A percentile compares a stretch with the other conserved stretches of the same genome.
These are phyloP conservation scores for Ramaria sp. DNA, from an alignment of 768 basidiomycete genomes.

Conservation along the genomic window DNA sequence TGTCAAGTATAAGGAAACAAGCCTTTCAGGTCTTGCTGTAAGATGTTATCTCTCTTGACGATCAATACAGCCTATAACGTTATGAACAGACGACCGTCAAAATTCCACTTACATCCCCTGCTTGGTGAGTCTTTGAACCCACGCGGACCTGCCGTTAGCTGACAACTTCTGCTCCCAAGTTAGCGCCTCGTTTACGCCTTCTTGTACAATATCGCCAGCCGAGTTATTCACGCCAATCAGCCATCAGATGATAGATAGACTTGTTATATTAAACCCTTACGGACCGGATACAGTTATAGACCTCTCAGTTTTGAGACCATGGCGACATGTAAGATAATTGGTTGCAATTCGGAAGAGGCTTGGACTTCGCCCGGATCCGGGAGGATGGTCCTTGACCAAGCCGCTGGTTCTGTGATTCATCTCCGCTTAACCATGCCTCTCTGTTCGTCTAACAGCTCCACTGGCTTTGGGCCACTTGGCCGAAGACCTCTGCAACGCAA, in stretches of 20 bases:
- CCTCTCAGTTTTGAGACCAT: neutral
- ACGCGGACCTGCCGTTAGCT: neutral
- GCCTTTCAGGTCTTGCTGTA: slow-evolving; percentile 67
- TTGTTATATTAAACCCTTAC: too few species aligned
- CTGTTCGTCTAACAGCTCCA: slow-evolving; percentile 4
- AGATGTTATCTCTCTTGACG: slow-evolving; percentile 15
- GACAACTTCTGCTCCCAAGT: neutral
- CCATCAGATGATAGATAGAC: too few species aligned
- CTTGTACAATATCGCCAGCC: too few species aligned
- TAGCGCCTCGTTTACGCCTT: neutral
- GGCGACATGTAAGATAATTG: neutral
- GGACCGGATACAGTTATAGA: too few species aligned
- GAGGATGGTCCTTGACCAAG: neutral
- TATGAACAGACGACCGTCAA: slow-evolving; percentile 53
- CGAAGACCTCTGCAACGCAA: slow-evolving; percentile 34
- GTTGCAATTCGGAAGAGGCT: neutral
- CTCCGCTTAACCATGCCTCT: slow-evolving; percentile 5
- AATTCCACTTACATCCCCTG: slow-evolving; percentile 79
- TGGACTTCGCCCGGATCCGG: neutral
- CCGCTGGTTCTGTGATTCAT: neutral
- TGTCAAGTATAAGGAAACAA: slow-evolving; percentile 92
- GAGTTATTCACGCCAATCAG: too few species aligned
- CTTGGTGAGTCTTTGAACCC: slow-evolving; percentile 37
- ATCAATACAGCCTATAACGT: slow-evolving; percentile 6
- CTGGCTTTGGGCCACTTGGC: slow-evolving; percentile 2